These are phyloP conservation scores for Penicillium sp. DNA, from an alignment of 2,329 filamentous ascomycete species.

Conservation along the genomic window DNA sequence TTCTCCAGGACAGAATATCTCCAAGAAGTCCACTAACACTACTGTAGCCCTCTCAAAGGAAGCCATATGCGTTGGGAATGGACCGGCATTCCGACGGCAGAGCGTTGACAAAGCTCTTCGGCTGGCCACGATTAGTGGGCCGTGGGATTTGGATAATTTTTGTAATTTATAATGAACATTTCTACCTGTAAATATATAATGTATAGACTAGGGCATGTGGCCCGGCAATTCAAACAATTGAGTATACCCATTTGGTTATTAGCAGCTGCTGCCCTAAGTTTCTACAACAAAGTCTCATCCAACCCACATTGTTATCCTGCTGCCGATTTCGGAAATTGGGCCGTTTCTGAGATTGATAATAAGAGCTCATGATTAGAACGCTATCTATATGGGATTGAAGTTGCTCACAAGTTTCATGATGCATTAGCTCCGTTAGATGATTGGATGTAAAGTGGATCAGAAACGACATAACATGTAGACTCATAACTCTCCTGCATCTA, in stretches of 20 bases:
- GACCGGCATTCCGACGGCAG: slow-evolving; percentile 17
- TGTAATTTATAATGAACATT: slow-evolving; percentile 6
- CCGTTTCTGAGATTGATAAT: background rate
- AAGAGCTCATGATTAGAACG: background rate
- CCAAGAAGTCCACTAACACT: slow-evolving; percentile 6
- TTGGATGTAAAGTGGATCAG: background rate
- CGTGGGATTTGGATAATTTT: slow-evolving; percentile 8
- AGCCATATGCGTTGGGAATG: slow-evolving; percentile 18
- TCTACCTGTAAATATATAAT: background rate
- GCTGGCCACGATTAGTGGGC: slow-evolving; percentile 10
- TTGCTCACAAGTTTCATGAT: background rate
- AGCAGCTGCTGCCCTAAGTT: background rate
- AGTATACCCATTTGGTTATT: background rate
- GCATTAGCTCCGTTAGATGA: background rate
- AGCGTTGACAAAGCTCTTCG: slow-evolving; percentile 19
- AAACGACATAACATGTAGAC: background rate
- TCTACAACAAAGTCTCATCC: background rate
- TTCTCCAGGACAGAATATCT: background rate
- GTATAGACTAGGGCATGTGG: background rate
- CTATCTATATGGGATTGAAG: background rate
- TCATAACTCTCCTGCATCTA: background rate
- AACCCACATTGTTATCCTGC: background rate
- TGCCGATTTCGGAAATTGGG: background rate
- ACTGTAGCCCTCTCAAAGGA: slow-evolving; percentile 13
- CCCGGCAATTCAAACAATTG: background rate